Conservation (phyloP, 73 alveolate species). For the Loxodes magnus region DNA sequence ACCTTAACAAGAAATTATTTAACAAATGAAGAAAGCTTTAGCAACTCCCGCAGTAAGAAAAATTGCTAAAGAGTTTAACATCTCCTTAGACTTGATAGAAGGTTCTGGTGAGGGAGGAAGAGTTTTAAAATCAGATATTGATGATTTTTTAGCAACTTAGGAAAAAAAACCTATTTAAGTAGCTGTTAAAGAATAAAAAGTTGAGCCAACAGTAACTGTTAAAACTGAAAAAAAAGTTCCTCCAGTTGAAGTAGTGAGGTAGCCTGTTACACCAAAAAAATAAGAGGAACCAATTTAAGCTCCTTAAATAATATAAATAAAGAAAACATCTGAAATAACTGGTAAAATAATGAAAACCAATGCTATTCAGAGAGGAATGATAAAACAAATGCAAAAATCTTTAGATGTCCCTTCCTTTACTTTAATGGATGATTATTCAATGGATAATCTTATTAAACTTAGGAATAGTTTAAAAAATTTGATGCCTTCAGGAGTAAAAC, state of each 20-base stretch:
- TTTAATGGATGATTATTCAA: conserved; percentile 56
- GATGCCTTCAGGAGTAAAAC: conserved; percentile 14
- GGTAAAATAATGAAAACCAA: conserved; percentile 35
- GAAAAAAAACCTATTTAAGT: no score
- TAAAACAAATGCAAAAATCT: conserved; percentile 66
- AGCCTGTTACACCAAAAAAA: no score
- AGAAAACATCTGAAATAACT: conserved; percentile 2
- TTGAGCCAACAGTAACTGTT: no score
- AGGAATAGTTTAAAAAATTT: conserved; percentile 45
- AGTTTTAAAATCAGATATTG: background rate
- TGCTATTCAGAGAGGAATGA: conserved; percentile 65
- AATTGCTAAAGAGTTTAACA: background rate
- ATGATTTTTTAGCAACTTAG: no score
- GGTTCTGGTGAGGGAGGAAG: background rate
- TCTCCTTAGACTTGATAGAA: background rate
- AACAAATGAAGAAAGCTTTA: no score
- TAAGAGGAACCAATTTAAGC: no score
- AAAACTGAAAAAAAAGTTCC: no score
- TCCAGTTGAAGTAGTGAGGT: no score
- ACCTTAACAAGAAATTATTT: no score
- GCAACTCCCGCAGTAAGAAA: background rate
- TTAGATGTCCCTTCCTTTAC: conserved; percentile 60
- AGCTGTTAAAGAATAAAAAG: no score
- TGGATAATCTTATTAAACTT: conserved; percentile 37
- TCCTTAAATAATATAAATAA: no score